Conservation (phyloP, 768 basidiomycete genomes). For the Phlegmacium glaucopus region DNA sequence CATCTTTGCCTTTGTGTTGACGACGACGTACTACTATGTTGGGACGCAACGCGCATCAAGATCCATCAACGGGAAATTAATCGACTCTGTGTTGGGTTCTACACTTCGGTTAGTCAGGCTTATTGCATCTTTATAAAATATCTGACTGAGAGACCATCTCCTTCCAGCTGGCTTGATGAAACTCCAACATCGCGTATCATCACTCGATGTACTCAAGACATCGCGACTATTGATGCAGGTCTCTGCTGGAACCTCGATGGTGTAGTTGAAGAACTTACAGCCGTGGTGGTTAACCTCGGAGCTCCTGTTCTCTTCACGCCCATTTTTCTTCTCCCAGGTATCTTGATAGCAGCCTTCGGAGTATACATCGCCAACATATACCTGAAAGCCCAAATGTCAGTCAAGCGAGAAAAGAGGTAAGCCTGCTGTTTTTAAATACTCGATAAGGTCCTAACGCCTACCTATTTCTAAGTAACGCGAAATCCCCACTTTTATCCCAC, state of each 20-base stretch:
- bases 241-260: conserved; percentile 25
- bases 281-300: conserved; percentile 38
- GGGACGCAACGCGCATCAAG: conserved; percentile 53
- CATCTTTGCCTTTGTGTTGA: conserved; percentile 27
- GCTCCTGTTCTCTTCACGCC: conserved; percentile 45
- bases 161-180: conserved; percentile 45
- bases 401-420: conserved; percentile 46
- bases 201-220: conserved; percentile 65
- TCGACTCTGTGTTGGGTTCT: conserved; percentile 53
- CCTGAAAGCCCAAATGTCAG: conserved; percentile 43
- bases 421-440: conserved; percentile 10
- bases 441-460: conserved; percentile 4
- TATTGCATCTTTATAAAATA: too few relatives aligned
- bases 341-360: conserved; percentile 40
- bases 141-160: not conserved
- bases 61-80: conserved; percentile 47
- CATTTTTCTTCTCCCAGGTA: conserved; percentile 42
- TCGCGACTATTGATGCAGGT: conserved; percentile 50
- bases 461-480: conserved; percentile 20
- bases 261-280: conserved; percentile 26
- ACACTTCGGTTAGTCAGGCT: conserved; percentile 47
- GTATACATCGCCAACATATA: conserved; percentile 41
- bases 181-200: conserved; percentile 54
- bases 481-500: conserved; percentile 43
- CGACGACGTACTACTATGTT: conserved; percentile 37